Base-by-base conservation (phyloP, 2,329 filamentous ascomycete genomes). In the Aspergillus pseudoglaucus region DNA sequence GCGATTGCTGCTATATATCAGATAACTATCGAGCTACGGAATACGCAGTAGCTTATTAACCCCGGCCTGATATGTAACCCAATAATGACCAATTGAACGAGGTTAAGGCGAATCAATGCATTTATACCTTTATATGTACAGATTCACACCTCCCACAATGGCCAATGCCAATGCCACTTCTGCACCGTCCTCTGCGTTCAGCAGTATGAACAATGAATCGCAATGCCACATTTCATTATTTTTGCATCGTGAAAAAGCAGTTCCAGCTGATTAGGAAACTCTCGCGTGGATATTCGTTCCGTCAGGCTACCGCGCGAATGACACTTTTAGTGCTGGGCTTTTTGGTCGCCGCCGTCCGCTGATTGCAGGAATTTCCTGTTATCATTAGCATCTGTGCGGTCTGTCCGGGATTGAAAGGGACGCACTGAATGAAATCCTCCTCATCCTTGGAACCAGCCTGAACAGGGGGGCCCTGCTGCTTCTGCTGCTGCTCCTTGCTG, bases 341-440 rank as follows among this genome's bases (percentile, higher is more conserved):
- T 75, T 58, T 74, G 70, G 46, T 69, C 69, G 51, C 73, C 74
- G 46, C 69, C 71, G 53, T 76, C 71, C 44, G 73, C 67, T 49
- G 69, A 68, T 55, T 77, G 74, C 58, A 78, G 50, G 61, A 78
- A 78, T 49, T 77, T 71, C 63, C 75, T 78, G 57, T 47, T 32
- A 12, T 18, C 4, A 18, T 20, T 41, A 41, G 39, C 17, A 41
- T 20, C 6, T 8, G 3, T 42, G 17, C 6, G n/a, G 27, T 48
- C 20, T 47, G 44, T n/a, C 22, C 5, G 25, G 22, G 15, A n/a
- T 7, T 25, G 6, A 44, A 2, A 27, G 32, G 25, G 43, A 74
- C 78, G 54, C 78, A 85, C 82, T 83, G 78, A 63, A 85, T 81
- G 68, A 84, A 85, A 62, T 77, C 76, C 72, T 84, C 82, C 72